Evolutionary conservation across 2,329 filamentous ascomycete genomes (phyloP).

Genomic region (Fusarium torulosum): DNA sequence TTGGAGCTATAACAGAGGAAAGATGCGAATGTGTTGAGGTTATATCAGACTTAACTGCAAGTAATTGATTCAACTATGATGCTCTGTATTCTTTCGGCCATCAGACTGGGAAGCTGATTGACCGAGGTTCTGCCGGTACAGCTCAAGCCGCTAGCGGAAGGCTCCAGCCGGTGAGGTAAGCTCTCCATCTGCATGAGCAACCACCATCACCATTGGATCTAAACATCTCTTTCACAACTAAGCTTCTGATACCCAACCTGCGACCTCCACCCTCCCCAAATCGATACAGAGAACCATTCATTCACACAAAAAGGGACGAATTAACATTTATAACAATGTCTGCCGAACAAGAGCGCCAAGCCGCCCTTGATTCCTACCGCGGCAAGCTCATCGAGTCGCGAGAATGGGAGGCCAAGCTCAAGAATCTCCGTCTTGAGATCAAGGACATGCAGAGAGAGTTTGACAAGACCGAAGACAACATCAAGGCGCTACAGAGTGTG

Average conservation of each 20-base stretch:
- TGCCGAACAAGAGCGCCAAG: slow-evolving; percentile 70
- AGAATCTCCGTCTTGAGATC: slow-evolving; percentile 92
- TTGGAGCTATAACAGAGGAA: no score
- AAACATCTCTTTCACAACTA: slow-evolving; percentile 33
- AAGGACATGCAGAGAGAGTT: slow-evolving; percentile 96
- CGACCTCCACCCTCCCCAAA: slow-evolving; percentile 3
- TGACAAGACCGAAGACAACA: slow-evolving; percentile 98
- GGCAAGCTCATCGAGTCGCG: slow-evolving; percentile 89
- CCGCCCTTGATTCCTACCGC: slow-evolving; percentile 83
- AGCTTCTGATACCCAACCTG: slow-evolving; percentile 33
- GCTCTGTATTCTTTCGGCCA: not conserved
- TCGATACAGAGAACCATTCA: not conserved
- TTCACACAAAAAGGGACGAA: slow-evolving; percentile 2
- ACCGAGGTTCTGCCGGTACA: slow-evolving; percentile 52
- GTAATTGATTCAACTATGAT: not conserved
- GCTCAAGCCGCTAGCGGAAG: slow-evolving; percentile 49
- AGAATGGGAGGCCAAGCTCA: slow-evolving; percentile 99
- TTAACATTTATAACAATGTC: slow-evolving; percentile 56
- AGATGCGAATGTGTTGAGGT: no score
- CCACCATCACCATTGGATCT: slow-evolving; percentile 32
- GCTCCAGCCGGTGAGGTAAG: slow-evolving; percentile 59
- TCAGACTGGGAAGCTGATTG: not conserved
- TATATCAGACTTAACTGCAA: no score
- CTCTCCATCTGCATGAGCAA: slow-evolving; percentile 49
- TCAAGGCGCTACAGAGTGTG: slow-evolving; percentile 98